Evolutionary conservation across 2,329 filamentous ascomycete genomes (phyloP).

Genomic region (Trichoderma semiorbis): DNA sequence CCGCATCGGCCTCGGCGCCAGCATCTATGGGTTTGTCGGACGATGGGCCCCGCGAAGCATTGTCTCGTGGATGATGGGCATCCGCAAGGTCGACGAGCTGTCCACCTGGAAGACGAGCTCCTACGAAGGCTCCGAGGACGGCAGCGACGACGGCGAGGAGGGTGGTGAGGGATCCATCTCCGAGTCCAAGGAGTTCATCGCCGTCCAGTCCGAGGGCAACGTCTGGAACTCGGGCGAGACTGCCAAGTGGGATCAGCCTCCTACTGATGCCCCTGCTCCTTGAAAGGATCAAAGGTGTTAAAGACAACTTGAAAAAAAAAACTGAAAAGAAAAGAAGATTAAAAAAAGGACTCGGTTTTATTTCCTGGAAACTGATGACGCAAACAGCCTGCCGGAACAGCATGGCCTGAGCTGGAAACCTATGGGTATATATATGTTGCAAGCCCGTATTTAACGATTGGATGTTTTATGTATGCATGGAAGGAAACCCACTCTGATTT

Average conservation of each 20-base stretch:
- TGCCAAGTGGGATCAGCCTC: constrained; percentile 21
- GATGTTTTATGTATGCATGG: constrained; percentile 17
- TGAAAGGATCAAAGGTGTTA: background rate
- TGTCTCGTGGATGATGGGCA: constrained; percentile 92
- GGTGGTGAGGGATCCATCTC: constrained; percentile 16
- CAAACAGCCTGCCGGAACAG: background rate
- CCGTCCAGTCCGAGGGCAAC: constrained; percentile 43
- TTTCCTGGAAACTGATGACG: background rate
- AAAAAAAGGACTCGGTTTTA: background rate
- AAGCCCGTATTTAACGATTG: constrained; percentile 17
- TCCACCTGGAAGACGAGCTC: constrained; percentile 50
- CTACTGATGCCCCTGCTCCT: constrained; percentile 6
- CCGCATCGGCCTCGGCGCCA: constrained; percentile 79
- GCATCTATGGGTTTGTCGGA: constrained; percentile 82
- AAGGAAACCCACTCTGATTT: constrained; percentile 13
- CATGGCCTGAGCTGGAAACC: constrained; percentile 6
- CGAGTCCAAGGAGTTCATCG: constrained; percentile 47
- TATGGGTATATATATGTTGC: constrained; percentile 9
- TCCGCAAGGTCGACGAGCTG: constrained; percentile 59
- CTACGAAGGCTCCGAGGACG: constrained; percentile 37
- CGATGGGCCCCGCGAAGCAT: constrained; percentile 71
- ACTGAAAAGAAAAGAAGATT: background rate
- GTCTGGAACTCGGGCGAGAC: constrained; percentile 42
- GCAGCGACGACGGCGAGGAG: constrained; percentile 34
- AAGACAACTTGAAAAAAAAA: background rate